phyloP scores from a whole-genome alignment of 148 eudicot genomes.

The Camellia sinensis region DNA sequence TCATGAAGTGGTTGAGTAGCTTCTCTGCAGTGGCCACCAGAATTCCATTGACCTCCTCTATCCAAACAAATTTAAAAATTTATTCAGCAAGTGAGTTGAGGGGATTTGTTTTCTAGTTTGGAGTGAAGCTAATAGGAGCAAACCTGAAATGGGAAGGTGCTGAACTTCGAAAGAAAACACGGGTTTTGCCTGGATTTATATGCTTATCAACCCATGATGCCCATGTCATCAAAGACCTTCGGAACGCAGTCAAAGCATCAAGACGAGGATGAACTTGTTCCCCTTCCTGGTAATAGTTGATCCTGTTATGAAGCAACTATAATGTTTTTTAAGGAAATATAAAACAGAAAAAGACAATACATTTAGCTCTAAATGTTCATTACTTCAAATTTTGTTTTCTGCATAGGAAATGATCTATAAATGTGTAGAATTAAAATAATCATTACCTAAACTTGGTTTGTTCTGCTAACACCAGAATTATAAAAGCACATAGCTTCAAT shows the following conservation, averaged over 20 bases:
- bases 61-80: conserved; percentile 17
- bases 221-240: conserved; percentile 74
- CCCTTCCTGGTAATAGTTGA: conserved; percentile 88
- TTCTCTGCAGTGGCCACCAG: conserved; percentile 90
- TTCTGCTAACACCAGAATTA: not conserved
- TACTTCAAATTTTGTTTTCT: too few relatives aligned
- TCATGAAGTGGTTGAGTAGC: conserved; percentile 52
- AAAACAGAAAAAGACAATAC: not conserved
- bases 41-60: conserved; percentile 92
- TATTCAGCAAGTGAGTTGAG: not conserved
- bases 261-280: conserved; percentile 66
- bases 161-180: conserved; percentile 80
- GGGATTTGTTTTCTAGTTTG: not conserved
- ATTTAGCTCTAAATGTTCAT: too few relatives aligned
- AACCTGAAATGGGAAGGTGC: conserved; percentile 97
- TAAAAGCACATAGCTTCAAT: not conserved
- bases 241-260: conserved; percentile 63
- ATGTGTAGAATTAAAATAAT: not conserved
- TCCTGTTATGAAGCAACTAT: conserved; percentile 38
- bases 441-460: not conserved
- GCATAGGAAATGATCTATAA: not conserved
- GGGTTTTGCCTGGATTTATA: conserved; percentile 59
- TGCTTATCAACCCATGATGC: conserved; percentile 76
- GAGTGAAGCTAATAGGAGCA: not conserved
- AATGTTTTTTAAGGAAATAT: not conserved